These are phyloP conservation scores for Inosperma sp. DNA, from an alignment of 768 basidiomycete genomes.

Conservation along the genomic window DNA sequence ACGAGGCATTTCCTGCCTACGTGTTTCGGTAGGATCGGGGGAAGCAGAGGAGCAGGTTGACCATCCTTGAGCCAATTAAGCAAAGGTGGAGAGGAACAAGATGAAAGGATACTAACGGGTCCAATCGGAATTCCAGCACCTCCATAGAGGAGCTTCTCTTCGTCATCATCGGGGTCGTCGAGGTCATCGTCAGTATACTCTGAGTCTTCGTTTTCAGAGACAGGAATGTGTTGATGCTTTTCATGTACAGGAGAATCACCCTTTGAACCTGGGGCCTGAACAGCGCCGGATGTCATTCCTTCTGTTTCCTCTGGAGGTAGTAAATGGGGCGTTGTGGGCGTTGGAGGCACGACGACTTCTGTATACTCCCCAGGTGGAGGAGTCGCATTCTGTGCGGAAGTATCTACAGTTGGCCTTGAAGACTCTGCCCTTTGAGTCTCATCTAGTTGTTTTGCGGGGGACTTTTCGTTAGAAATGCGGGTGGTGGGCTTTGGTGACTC, in stretches of 20 bases:
- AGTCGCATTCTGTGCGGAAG: constrained; percentile 12
- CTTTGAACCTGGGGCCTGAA: constrained; percentile 85
- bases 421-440: constrained; percentile 4
- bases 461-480: constrained; percentile 5
- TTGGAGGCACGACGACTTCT: constrained; percentile 37
- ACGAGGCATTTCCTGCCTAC: constrained; percentile 92
- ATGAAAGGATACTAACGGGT: constrained; percentile 47
- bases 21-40: constrained; percentile 75
- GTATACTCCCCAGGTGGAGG: constrained; percentile 19
- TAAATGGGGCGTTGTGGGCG: constrained; percentile 31
- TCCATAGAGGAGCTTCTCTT: constrained; percentile 83
- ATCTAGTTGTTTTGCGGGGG: neutral
- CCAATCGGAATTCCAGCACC: constrained; percentile 95
- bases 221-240: constrained; percentile 30
- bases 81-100: constrained; percentile 1
- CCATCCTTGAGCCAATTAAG: constrained; percentile 60
- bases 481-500: constrained; percentile 14
- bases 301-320: constrained; percentile 71
- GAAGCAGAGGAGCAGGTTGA: constrained; percentile 78
- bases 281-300: constrained; percentile 86
- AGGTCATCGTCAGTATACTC: constrained; percentile 69
- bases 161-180: constrained; percentile 81
- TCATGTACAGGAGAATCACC: constrained; percentile 38
- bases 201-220: constrained; percentile 54
- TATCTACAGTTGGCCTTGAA: neutral